Base-by-base conservation (phyloP, 306 rosid genomes). In the Fragaria iinumae region DNA sequence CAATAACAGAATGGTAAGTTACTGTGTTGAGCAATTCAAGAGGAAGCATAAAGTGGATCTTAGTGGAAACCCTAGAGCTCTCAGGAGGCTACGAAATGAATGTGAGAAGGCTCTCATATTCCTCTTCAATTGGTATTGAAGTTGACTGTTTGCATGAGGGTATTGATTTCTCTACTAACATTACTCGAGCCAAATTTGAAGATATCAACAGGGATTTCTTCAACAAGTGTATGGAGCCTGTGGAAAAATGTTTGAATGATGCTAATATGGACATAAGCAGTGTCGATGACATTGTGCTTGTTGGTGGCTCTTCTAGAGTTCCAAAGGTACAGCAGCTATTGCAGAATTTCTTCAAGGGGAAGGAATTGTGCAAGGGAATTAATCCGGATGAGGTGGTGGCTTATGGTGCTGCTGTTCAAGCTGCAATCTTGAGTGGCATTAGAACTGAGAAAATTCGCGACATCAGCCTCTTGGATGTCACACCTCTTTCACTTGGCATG, bases 21-120 rank as follows among this genome's bases (percentile, higher is more conserved):
- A 13, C 6, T 76, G 48, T 68, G 73, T 76, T 4, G 53, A 76
- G 36, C 39, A 76, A 23, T 65, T 76, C 50, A 39, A 52, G 80
- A 38, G 39, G 39, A 76, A 76, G 65, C 47, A 64, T 25, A 36
- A 38, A 1, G 4, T 50, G 29, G 72, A 76, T 16, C n/a, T 76
- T 1, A 52, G 56, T 39, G 73, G 67, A 25, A 67, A 76, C 53
- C 7, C 56, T 6, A 23, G 36, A 16, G 76, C 76, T 7, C 43
- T 70, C 8, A 71, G 62, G 62, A 70, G 70, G 69, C 36, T 62
- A 34, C 38, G 21, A 56, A 56, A 23, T 55, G 66, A 4, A 4
- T 73, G 76, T 2, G 76, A 73, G 39, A 73, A 73, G 67, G 3
- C 76, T 73, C 25, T 73, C 77, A 13, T 57, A 21, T 25, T 4